These are phyloP conservation scores for Kwoniella pini DNA, from an alignment of 768 basidiomycete species.

Conservation along the genomic window DNA sequence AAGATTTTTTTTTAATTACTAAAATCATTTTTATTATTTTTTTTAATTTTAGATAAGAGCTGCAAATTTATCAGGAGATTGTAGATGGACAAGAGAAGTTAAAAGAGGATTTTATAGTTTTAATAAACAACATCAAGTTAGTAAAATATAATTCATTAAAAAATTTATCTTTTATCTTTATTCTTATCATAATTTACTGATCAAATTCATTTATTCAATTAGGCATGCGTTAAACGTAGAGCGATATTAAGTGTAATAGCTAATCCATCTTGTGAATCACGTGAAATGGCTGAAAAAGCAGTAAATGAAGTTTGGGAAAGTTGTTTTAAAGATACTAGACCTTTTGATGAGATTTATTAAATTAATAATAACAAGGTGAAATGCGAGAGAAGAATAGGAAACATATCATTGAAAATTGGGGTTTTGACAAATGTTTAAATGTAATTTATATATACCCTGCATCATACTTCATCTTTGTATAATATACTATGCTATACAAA, in stretches of 20 bases:
- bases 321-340: conserved; percentile 90
- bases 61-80: conserved; percentile 90
- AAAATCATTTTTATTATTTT: too few relatives aligned
- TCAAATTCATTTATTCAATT: conserved; percentile 2
- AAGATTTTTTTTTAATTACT: neutral
- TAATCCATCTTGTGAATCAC: conserved; percentile 77
- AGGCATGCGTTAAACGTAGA: conserved; percentile 88
- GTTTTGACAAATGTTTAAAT: too few relatives aligned
- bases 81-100: conserved; percentile 79
- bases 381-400: neutral
- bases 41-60: conserved; percentile 99
- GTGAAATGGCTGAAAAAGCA: conserved; percentile 75
- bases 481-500: neutral
- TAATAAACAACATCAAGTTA: conserved; percentile 91
- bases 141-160: too few relatives aligned
- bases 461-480: conserved; percentile 6
- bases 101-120: conserved; percentile 73
- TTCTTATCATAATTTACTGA: neutral
- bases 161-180: too few relatives aligned
- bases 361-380: too few relatives aligned
- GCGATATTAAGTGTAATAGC: conserved; percentile 76
- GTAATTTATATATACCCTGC: conserved; percentile 13
- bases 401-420: neutral
- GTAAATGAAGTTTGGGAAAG: conserved; percentile 98
- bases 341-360: conserved; percentile 76